Conservation (phyloP, 2,329 filamentous ascomycete species). For the Cladosporium sp. region DNA sequence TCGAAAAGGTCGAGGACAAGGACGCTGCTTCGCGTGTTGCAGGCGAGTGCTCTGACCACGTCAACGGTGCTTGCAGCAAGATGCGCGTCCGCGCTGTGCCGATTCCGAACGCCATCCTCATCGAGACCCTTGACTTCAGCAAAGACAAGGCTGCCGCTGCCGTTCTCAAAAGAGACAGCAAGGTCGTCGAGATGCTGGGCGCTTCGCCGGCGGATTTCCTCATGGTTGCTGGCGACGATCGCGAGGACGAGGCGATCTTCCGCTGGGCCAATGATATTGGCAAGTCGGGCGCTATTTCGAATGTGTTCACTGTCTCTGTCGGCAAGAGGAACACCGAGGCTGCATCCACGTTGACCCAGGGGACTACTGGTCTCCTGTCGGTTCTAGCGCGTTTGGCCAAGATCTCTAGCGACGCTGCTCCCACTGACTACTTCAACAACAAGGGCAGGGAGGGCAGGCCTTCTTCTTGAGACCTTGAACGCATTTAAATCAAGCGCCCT, state of each 20-base stretch:
- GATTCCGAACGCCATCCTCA: slow-evolving; percentile 69
- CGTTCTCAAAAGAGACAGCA: slow-evolving; percentile 48
- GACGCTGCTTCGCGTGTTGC: slow-evolving; percentile 72
- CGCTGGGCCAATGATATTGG: slow-evolving; percentile 81
- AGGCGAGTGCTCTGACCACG: slow-evolving; percentile 85
- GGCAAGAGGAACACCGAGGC: slow-evolving; percentile 86
- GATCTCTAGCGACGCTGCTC: slow-evolving; percentile 22
- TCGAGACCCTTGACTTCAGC: slow-evolving; percentile 81
- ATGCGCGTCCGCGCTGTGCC: slow-evolving; percentile 81
- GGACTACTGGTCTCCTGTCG: slow-evolving; percentile 66
- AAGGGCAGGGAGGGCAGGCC: neutral
- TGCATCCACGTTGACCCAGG: slow-evolving; percentile 77
- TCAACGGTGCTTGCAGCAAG: slow-evolving; percentile 85
- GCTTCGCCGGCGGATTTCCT: slow-evolving; percentile 66
- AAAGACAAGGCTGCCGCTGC: slow-evolving; percentile 77
- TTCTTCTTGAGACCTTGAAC: neutral
- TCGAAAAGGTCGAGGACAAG: slow-evolving; percentile 73
- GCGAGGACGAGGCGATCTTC: slow-evolving; percentile 91
- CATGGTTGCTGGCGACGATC: slow-evolving; percentile 82
- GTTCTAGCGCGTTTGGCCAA: slow-evolving; percentile 29
- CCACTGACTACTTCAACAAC: slow-evolving; percentile 15
- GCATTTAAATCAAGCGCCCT: no score
- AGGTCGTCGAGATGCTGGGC: slow-evolving; percentile 30
- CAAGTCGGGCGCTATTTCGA: slow-evolving; percentile 45
- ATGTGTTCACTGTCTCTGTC: slow-evolving; percentile 80